Conservation (phyloP, 108 stramenopile species). For the Skeletonema grethae region DNA sequence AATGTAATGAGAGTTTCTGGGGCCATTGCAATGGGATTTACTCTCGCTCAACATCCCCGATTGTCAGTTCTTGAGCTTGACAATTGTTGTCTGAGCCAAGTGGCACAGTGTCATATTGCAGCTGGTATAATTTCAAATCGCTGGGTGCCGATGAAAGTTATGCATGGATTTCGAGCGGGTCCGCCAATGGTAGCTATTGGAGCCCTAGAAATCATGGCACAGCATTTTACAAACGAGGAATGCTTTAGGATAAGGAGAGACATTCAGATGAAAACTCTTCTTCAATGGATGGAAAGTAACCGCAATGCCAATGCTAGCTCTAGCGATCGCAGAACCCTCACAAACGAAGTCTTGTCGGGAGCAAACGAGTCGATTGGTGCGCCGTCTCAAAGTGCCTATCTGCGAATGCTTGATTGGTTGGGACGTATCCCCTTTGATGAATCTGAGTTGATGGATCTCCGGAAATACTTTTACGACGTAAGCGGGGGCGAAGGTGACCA, state of each 20-base stretch:
- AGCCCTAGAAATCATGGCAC: conserved; percentile 66
- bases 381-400: conserved; percentile 83
- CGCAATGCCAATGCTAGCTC: conserved; percentile 42
- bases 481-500: conserved; percentile 67
- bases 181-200: conserved; percentile 89
- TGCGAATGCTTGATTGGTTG: conserved; percentile 83
- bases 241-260: conserved; percentile 83
- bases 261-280: conserved; percentile 85
- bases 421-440: conserved; percentile 90
- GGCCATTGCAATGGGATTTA: conserved; percentile 85
- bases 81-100: conserved; percentile 89
- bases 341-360: conserved; percentile 62
- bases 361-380: conserved; percentile 69
- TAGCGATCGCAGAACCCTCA: conserved; percentile 51
- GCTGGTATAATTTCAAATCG: conserved; percentile 88
- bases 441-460: conserved; percentile 78
- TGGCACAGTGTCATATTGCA: conserved; percentile 86
- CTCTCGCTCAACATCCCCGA: conserved; percentile 83
- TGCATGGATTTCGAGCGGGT: conserved; percentile 80
- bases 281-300: conserved; percentile 84
- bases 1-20: conserved; percentile 84
- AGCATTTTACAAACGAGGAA: conserved; percentile 80
- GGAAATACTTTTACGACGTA: conserved; percentile 83
- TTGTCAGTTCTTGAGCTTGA: conserved; percentile 77
- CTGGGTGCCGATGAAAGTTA: conserved; percentile 86